phyloP scores from a whole-genome alignment of 345 rosid species.

The Eucalyptus globulus region DNA sequence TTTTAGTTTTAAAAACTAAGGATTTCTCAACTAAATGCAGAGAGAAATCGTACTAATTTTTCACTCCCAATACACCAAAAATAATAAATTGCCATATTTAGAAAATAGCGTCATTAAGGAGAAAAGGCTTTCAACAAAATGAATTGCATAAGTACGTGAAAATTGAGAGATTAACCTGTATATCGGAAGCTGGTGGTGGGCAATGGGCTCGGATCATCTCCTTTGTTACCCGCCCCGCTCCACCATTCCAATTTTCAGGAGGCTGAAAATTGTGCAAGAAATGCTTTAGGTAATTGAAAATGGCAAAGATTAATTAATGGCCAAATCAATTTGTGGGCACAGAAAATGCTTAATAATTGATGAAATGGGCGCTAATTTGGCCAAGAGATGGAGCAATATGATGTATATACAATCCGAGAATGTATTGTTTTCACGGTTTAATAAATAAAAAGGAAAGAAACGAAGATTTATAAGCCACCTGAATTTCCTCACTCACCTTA shows the following conservation, averaged over 20 bases:
- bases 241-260: slow-evolving; percentile 29
- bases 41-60: neutral
- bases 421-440: no score
- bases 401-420: neutral
- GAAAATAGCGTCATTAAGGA: neutral
- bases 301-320: neutral
- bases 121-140: neutral
- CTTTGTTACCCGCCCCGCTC: slow-evolving; percentile 18
- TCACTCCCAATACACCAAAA: neutral
- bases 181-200: slow-evolving; percentile 26
- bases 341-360: neutral
- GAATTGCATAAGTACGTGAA: neutral
- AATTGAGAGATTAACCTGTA: slow-evolving; percentile 1
- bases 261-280: neutral
- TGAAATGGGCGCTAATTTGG: neutral
- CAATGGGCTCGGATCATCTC: slow-evolving; percentile 28
- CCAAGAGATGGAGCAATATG: neutral
- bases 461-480: neutral
- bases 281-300: neutral
- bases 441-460: neutral
- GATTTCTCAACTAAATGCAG: neutral
- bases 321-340: neutral
- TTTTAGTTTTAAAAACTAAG: neutral
- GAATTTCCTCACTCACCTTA: slow-evolving; percentile 4
- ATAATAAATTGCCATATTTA: neutral